These are phyloP conservation scores for Lactifluus subvellereus DNA, from an alignment of 768 basidiomycete genomes.

Conservation along the genomic window DNA sequence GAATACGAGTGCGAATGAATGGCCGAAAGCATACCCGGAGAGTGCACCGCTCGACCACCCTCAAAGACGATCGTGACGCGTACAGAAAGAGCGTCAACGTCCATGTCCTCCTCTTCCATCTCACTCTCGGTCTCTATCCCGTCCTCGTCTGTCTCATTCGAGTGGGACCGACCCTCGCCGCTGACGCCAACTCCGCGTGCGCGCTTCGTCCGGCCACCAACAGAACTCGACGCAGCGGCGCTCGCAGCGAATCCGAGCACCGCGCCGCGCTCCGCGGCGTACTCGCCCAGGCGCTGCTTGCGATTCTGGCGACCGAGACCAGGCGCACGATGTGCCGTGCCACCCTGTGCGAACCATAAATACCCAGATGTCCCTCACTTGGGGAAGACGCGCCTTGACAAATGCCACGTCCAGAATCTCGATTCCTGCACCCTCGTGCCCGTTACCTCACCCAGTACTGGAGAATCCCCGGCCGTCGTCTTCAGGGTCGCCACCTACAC, in stretches of 20 bases:
- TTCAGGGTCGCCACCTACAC: constrained; percentile 29
- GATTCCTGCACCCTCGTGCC: constrained; percentile 71
- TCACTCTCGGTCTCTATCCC: constrained; percentile 6
- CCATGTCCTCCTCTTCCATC: constrained; percentile 9
- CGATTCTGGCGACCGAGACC: constrained; percentile 25
- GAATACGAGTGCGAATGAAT: neutral
- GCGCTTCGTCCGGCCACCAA: constrained; percentile 15
- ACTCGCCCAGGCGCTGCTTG: constrained; percentile 60
- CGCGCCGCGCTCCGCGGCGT: constrained; percentile 49
- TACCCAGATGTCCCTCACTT: constrained; percentile 21
- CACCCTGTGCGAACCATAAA: constrained; percentile 36
- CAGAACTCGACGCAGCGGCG: constrained; percentile 9
- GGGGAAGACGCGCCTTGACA: constrained; percentile 43
- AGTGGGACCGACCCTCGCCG: constrained; percentile 2
- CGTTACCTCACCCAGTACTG: constrained; percentile 74
- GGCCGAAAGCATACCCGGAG: constrained; percentile 6
- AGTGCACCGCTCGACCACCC: constrained; percentile 10
- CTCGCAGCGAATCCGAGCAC: constrained; percentile 32
- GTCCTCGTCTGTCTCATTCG: constrained; percentile 9
- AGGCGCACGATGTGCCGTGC: constrained; percentile 48
- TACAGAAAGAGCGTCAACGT: constrained; percentile 17
- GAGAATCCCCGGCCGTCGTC: constrained; percentile 57
- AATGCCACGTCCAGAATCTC: constrained; percentile 58
- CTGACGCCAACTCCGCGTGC: constrained; percentile 14
- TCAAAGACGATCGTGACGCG: constrained; percentile 22